Evolutionary conservation across 768 basidiomycete species (phyloP).

Genomic region (Lyophyllum semitale): DNA sequence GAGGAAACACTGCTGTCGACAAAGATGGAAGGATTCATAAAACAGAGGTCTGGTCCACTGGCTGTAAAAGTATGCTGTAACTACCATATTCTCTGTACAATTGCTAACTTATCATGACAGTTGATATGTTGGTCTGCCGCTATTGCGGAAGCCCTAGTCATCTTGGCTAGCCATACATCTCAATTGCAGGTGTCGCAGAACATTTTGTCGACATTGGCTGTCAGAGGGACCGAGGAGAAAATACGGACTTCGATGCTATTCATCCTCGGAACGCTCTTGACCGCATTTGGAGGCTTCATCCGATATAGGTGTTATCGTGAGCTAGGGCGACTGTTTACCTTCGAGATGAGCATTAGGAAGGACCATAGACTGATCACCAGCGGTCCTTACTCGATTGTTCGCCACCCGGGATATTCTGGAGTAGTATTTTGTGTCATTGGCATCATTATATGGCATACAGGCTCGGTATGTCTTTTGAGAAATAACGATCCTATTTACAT

Average conservation of each 20-base stretch:
- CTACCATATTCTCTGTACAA: neutral
- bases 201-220: slow-evolving; percentile 30
- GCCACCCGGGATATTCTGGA: slow-evolving; percentile 55
- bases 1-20: slow-evolving; percentile 36
- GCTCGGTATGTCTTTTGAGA: slow-evolving; percentile 30
- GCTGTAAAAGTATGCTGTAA: slow-evolving; percentile 33
- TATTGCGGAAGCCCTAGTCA: slow-evolving; percentile 37
- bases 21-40: slow-evolving; percentile 36
- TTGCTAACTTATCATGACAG: slow-evolving; percentile 20
- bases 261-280: slow-evolving; percentile 39
- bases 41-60: slow-evolving; percentile 32
- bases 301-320: slow-evolving; percentile 45
- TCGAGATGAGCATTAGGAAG: slow-evolving; percentile 48
- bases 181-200: slow-evolving; percentile 17
- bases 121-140: slow-evolving; percentile 38
- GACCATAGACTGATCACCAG: slow-evolving; percentile 48
- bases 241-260: slow-evolving; percentile 32
- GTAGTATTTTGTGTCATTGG: slow-evolving; percentile 38
- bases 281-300: slow-evolving; percentile 40
- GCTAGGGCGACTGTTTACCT: slow-evolving; percentile 51
- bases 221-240: slow-evolving; percentile 21
- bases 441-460: slow-evolving; percentile 34
- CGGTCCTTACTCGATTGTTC: slow-evolving; percentile 48
- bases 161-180: slow-evolving; percentile 31
- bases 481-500: neutral